phyloP scores from a whole-genome alignment of 805 yeast species.

The Saccharomycopsis guyanensis region DNA sequence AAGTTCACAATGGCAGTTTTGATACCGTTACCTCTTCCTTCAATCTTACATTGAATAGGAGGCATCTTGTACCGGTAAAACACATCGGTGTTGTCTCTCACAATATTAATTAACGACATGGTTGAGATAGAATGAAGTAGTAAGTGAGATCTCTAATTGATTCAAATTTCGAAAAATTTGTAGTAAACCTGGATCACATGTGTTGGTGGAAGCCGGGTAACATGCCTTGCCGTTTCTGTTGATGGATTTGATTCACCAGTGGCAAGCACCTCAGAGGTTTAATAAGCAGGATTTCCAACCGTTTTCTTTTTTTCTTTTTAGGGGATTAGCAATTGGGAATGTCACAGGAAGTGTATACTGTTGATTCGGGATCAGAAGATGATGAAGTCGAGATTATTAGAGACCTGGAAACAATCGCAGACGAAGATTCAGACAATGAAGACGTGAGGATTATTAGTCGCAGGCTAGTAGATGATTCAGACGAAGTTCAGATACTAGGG shows the following conservation, averaged over 20 bases:
- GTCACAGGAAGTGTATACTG: not conserved
- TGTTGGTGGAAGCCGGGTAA: too few relatives aligned
- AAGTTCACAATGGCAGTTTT: constrained; percentile 89
- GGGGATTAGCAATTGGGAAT: too few relatives aligned
- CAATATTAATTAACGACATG: constrained; percentile 89
- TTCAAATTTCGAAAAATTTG: not conserved
- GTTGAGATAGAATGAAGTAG: too few relatives aligned
- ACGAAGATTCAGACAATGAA: not conserved
- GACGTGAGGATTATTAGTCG: not conserved
- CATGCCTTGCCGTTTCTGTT: too few relatives aligned
- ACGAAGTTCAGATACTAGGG: constrained; percentile 19
- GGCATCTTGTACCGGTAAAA: constrained; percentile 99
- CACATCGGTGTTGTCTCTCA: constrained; percentile 96
- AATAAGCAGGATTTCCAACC: too few relatives aligned
- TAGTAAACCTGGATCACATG: too few relatives aligned
- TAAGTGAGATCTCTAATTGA: too few relatives aligned
- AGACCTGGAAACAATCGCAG: not conserved
- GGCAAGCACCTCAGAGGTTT: too few relatives aligned
- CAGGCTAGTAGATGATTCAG: not conserved
- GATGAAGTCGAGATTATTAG: constrained; percentile 2
- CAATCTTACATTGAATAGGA: constrained; percentile 90
- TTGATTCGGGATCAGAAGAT: constrained; percentile 2
- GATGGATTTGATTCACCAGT: too few relatives aligned
- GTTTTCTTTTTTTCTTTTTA: too few relatives aligned
- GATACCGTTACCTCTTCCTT: constrained; percentile 99